Base-by-base conservation (phyloP, 768 basidiomycete species). In the Pulveroboletus ravenelii region DNA sequence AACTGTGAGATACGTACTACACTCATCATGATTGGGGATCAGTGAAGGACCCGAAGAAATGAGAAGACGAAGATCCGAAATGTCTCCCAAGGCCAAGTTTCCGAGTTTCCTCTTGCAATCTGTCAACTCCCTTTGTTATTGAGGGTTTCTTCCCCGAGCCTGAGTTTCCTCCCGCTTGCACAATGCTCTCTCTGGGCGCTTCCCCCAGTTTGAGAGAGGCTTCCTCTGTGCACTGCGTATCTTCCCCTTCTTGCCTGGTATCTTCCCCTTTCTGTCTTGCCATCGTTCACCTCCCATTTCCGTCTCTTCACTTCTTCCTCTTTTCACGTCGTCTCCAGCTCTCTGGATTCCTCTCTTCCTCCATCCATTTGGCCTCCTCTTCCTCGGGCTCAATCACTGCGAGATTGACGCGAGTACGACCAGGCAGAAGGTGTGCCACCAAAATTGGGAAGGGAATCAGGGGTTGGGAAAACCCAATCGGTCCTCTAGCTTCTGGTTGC, bases 1-100 rank as follows among this genome's bases (percentile, higher is more conserved):
- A 44, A 61, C 59, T 53, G 69, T 62, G 56, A 68, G 56, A 10
- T 69, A 50, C 13, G 60, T 60, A 59, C 70, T 72, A 36, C 59
- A 59, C 4, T 67, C 67, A 15, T 45, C 56, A 39, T 62, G 70
- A 37, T 58, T 59, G 14, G 65, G 70, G 41, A 62, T 61, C 30
- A 67, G 62, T 65, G 65, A 65, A 20, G 68, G 59, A 6, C 60
- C 56, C 15, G 67, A 54, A 43, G 69, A 47, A 49, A 48, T 55
- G 66, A 32, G 61, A 56, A 20, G 63, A 48, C 10, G 56, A 47
- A 23, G 63, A 54, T 49, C 52, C 49, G 53, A 56, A 53, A 54
- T 13, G 58, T 48, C 44, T 67, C 65, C 15, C 25, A 56, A 5
- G 58, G 63, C 63, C 67, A 67, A 0, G 52, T 51, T 51, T 70